Percentiles rank a stretch among this genome's conserved stretches.
phyloP scores from a whole-genome alignment of 371 early-diverging fungal genomes.

The Globomyces sp. region DNA sequence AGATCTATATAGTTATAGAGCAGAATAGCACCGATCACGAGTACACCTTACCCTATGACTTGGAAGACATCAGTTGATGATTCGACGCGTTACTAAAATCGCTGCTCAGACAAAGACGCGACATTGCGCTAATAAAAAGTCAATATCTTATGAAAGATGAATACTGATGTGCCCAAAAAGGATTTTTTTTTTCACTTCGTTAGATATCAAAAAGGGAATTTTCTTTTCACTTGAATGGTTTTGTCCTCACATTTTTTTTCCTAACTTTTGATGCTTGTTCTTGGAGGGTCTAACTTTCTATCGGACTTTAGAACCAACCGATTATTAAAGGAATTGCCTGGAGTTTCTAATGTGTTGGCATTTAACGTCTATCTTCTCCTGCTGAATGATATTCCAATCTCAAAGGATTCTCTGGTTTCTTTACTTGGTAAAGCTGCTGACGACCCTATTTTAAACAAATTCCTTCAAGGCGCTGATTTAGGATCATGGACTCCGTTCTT shows the following conservation, averaged over 20 bases:
- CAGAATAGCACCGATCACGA: no score
- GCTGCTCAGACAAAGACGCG: no score
- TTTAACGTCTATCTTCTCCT: conserved; percentile 73
- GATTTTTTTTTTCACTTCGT: not conserved
- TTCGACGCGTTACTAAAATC: no score
- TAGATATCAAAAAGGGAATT: not conserved
- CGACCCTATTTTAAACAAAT: not conserved
- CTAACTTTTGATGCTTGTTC: conserved; percentile 59
- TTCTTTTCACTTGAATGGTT: not conserved
- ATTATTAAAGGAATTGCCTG: conserved; percentile 55
- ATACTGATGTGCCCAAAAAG: not conserved
- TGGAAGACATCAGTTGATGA: no score
- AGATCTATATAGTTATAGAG: no score
- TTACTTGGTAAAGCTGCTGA: not conserved
- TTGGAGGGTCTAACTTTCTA: conserved; percentile 73
- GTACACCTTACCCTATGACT: no score
- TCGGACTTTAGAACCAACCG: conserved; percentile 66
- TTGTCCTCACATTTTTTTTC: conserved; percentile 10
- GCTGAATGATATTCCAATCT: conserved; percentile 39
- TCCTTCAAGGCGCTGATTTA: not conserved
- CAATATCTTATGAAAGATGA: no score
- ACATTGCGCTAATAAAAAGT: no score
- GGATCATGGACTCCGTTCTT: conserved; percentile 18
- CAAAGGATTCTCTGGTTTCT: conserved; percentile 24
- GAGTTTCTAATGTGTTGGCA: conserved; percentile 53